Evolutionary conservation across 23 red algal species (phyloP).

Genomic region (Chondrus crispus): DNA sequence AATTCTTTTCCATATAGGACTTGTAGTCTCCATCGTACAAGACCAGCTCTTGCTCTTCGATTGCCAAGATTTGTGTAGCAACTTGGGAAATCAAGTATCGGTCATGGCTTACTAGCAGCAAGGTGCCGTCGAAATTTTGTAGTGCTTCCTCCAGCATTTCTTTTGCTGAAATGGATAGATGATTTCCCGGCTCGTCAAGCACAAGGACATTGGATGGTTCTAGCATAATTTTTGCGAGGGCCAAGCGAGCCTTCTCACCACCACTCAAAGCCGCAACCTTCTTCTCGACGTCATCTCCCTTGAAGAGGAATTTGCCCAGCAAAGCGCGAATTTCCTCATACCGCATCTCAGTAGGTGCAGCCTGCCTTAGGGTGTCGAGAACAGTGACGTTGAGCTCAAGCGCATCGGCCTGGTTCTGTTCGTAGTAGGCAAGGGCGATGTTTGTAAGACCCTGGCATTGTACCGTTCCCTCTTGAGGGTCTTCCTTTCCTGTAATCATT

Average conservation of each 20-base stretch:
- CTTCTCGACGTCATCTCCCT: conserved; percentile 93
- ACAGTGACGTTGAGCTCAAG: conserved; percentile 87
- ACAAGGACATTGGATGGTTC: conserved; percentile 93
- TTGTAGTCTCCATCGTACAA: conserved; percentile 97
- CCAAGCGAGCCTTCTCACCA: conserved; percentile 95
- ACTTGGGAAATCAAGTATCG: conserved; percentile 98
- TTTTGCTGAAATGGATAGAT: conserved; percentile 85
- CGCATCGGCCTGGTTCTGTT: conserved; percentile 98
- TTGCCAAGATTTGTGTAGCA: conserved; percentile 85
- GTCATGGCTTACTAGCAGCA: conserved; percentile 94
- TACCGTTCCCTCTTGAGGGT: conserved; percentile 66
- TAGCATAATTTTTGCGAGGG: conserved; percentile 94
- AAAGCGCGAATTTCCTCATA: conserved; percentile 97
- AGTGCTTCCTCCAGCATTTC: conserved; percentile 98
- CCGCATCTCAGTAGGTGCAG: conserved; percentile 61
- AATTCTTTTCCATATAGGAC: conserved; percentile 89
- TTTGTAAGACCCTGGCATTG: conserved; percentile 60
- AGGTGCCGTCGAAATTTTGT: conserved; percentile 93
- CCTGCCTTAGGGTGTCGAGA: conserved; percentile 71
- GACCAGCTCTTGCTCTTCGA: conserved; percentile 82
- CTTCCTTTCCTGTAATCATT: conserved; percentile 76
- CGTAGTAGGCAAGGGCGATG: conserved; percentile 82
- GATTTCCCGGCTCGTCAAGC: conserved; percentile 97
- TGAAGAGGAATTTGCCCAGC: conserved; percentile 96
- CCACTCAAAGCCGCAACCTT: conserved; percentile 86